Conservation (phyloP, 2,329 filamentous ascomycete species). For the Xylariaceae sp. region DNA sequence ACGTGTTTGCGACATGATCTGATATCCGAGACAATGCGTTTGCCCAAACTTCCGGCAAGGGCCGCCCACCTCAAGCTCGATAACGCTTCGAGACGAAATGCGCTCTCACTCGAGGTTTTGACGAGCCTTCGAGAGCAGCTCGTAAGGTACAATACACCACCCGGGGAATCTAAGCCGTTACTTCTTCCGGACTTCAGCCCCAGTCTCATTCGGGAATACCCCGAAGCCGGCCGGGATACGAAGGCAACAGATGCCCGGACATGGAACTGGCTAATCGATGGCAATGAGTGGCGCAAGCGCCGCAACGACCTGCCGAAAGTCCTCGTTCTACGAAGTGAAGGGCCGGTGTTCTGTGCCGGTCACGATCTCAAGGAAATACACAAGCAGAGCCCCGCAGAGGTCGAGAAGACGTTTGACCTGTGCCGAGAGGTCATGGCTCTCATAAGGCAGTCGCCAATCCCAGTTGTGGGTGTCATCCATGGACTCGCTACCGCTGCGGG, state of each 20-base stretch:
- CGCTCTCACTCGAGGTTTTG: conserved; percentile 23
- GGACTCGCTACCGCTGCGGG: conserved; percentile 31
- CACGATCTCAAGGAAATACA: conserved; percentile 29
- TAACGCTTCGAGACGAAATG: conserved; percentile 24
- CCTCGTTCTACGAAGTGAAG: conserved; percentile 28
- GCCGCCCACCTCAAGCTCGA: conserved; percentile 25
- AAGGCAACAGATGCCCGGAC: background rate
- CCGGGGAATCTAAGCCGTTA: conserved; percentile 16
- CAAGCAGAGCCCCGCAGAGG: conserved; percentile 4
- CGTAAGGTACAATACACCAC: conserved; percentile 20
- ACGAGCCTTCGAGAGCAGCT: conserved; percentile 24
- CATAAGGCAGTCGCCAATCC: conserved; percentile 28
- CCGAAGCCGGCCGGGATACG: background rate
- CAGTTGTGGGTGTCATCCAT: conserved; percentile 29
- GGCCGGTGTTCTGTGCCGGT: conserved; percentile 30
- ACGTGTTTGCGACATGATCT: too few relatives aligned
- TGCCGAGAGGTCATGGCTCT: conserved; percentile 31
- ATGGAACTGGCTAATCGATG: conserved; percentile 26
- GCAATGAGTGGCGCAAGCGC: conserved; percentile 19
- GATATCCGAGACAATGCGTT: background rate
- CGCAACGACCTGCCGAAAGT: conserved; percentile 26
- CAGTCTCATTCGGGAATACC: background rate
- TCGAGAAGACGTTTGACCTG: conserved; percentile 15
- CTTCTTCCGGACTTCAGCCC: conserved; percentile 28
- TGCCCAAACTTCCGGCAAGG: conserved; percentile 13